A percentile compares a stretch with the other conserved stretches of the same genome.
Conservation (phyloP, 768 basidiomycete genomes). For the Boletus pseudo-olivaceus region DNA sequence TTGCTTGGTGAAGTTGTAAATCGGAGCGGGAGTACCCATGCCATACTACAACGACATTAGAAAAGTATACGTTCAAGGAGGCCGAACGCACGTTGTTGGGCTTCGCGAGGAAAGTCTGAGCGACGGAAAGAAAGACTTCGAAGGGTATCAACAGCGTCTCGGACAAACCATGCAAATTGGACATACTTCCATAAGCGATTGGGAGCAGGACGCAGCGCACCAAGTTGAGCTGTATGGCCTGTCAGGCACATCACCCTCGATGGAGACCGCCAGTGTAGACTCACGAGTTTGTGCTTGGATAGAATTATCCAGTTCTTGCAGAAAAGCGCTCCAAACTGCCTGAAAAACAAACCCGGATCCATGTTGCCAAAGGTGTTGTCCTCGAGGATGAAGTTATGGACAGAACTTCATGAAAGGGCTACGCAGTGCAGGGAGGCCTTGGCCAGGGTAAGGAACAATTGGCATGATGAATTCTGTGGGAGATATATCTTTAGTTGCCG, state of each 20-base stretch:
- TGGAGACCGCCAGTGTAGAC: slow-evolving; percentile 19
- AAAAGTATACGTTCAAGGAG: background rate
- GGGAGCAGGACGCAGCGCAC: slow-evolving; percentile 62
- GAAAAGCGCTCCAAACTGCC: slow-evolving; percentile 56
- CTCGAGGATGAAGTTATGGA: background rate
- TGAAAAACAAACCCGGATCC: slow-evolving; percentile 44
- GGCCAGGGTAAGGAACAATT: background rate
- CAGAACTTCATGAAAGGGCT: background rate
- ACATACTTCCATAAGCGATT: slow-evolving; percentile 50
- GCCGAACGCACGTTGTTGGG: slow-evolving; percentile 50
- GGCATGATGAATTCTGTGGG: background rate
- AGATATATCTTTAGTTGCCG: background rate
- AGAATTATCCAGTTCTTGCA: slow-evolving; percentile 77
- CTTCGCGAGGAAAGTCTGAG: slow-evolving; percentile 56
- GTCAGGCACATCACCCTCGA: background rate
- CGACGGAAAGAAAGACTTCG: slow-evolving; percentile 56
- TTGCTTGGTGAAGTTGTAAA: slow-evolving; percentile 43
- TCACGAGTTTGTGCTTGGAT: slow-evolving; percentile 60
- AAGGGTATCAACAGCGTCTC: background rate
- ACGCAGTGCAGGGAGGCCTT: background rate
- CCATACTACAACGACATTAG: slow-evolving; percentile 45
- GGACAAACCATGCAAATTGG: background rate
- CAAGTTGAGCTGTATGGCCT: slow-evolving; percentile 46
- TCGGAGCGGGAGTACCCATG: slow-evolving; percentile 52
- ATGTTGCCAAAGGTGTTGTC: slow-evolving; percentile 10